Conservation (phyloP, 2,329 filamentous ascomycete genomes). For the Lachnellula cervina region DNA sequence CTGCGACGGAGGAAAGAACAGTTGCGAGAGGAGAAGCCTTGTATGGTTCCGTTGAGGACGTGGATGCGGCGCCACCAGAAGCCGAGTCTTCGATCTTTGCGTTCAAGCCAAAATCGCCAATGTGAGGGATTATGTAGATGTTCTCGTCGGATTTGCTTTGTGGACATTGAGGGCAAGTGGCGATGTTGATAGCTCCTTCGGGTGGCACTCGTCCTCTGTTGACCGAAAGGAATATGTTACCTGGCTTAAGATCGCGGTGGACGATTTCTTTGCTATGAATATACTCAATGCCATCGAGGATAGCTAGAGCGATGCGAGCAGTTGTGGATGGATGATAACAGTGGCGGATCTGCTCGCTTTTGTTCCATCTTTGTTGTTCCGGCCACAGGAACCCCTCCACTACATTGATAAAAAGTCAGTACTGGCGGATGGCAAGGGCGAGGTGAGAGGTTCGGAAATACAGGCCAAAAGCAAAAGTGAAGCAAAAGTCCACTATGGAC, state of each 20-base stretch:
- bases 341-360: constrained; percentile 38
- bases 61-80: neutral
- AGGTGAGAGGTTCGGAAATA: no score
- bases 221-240: constrained; percentile 61
- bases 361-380: constrained; percentile 16
- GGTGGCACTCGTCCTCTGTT: constrained; percentile 32
- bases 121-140: constrained; percentile 51
- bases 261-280: constrained; percentile 56
- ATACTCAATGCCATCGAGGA: constrained; percentile 60
- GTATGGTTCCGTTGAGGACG: neutral
- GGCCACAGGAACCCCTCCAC: constrained; percentile 52
- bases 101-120: constrained; percentile 65
- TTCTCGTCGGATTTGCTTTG: constrained; percentile 17
- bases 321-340: constrained; percentile 59
- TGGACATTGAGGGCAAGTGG: constrained; percentile 36
- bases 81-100: constrained; percentile 37
- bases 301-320: constrained; percentile 50
- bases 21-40: constrained; percentile 3
- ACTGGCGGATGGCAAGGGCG: no score
- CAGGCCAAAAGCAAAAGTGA: no score
- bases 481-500: no score
- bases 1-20: constrained; percentile 15
- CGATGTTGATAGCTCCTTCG: constrained; percentile 42
- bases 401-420: no score
- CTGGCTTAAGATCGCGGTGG: constrained; percentile 64